Evolutionary conservation across 805 yeast species (phyloP).

Genomic region (Priceomyces carsonii): DNA sequence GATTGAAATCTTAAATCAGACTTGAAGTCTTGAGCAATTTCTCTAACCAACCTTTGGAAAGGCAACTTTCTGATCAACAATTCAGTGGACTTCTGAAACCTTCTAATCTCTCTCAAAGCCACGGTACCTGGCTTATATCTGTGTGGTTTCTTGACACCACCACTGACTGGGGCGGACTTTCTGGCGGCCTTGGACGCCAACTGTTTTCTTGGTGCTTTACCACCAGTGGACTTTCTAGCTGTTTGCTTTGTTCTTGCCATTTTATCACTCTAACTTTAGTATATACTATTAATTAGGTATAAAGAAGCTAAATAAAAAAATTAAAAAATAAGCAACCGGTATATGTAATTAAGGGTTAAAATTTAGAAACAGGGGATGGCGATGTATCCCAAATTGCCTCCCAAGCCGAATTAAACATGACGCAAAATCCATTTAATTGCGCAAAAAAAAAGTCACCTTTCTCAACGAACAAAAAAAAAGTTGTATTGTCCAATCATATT

Average conservation of each 20-base stretch:
- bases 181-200: slow-evolving; percentile 91
- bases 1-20: slow-evolving; percentile 95
- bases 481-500: slow-evolving; percentile 7
- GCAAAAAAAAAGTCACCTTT: slow-evolving; percentile 4
- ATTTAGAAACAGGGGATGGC: neutral
- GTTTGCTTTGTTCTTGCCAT: slow-evolving; percentile 96
- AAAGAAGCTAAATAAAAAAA: slow-evolving; percentile 2
- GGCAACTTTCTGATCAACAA: slow-evolving; percentile 94
- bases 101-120: slow-evolving; percentile 95
- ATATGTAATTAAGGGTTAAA: slow-evolving; percentile 4
- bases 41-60: slow-evolving; percentile 95
- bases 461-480: neutral
- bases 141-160: slow-evolving; percentile 94
- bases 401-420: slow-evolving; percentile 3
- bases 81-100: slow-evolving; percentile 96
- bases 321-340: neutral
- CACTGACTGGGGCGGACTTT: slow-evolving; percentile 88
- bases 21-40: slow-evolving; percentile 92
- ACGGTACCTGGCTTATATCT: slow-evolving; percentile 98
- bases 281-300: neutral
- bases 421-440: slow-evolving; percentile 7
- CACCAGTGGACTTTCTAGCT: slow-evolving; percentile 94
- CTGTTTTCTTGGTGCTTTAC: slow-evolving; percentile 95
- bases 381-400: slow-evolving; percentile 3
- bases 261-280: slow-evolving; percentile 11